Evolutionary conservation across 1,139 yeast genomes (phyloP), one percentile per base, ranked within the genome.

Genomic region (Blastobotrys illinoisensis): DNA sequence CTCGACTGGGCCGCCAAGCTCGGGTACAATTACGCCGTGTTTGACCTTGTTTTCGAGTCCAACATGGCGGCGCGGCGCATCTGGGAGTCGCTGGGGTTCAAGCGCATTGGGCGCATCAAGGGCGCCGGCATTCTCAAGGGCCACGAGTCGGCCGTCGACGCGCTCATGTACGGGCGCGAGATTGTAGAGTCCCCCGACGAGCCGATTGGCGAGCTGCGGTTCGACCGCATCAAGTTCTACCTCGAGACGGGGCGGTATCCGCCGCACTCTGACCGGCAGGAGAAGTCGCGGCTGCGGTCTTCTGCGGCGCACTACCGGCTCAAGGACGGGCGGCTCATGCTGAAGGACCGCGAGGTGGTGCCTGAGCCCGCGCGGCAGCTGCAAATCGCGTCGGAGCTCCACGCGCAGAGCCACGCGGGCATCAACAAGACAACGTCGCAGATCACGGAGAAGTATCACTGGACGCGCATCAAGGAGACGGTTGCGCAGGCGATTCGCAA

Each of bases 401-500:
- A 91, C 67, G 67, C 78, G 60, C 73, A 80, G 16, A 79, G 79
- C 54, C 97, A 90, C 67, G 86, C 86, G 5, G 98, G 98, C n/a
- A 89, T 93, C 58, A 93, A 93, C 70, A 87, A 85, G 64, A 85
- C 96, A 1, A 90, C 97, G 0, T 75, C 93, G 0, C 74, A 79
- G 43, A 82, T 93, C 19, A 80, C 95, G 0, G 95, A 87, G 60
- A 80, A 81, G 61, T 93, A 86, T 64, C 96, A 89, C 68, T 93
- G 98, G 97, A 81, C 90, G 1, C 80, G 96, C 51, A 87, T 93
- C 59, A 91, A 93, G 70, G 90, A 83, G 59, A 89, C 97, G 0
- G 97, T 88, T 0, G 85, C 87, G 0, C 82, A 83, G 45, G 95
- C 89, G 1, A 84, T 91, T 51, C 78, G 86, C 56, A 80, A 83